These are phyloP conservation scores for Beta corolliflora DNA, from an alignment of 179 eudicot genomes.

Conservation along the genomic window DNA sequence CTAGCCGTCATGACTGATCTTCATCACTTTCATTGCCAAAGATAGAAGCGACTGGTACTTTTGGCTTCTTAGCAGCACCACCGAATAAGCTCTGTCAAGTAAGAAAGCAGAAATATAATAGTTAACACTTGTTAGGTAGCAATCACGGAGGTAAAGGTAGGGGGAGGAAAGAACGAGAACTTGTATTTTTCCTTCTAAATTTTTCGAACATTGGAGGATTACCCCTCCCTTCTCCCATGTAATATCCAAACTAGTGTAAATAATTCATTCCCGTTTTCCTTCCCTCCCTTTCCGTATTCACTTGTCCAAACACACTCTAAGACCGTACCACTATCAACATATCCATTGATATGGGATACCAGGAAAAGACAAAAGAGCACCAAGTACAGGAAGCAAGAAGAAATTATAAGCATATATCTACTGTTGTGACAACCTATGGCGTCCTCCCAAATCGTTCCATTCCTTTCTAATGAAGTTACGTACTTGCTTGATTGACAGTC, in stretches of 20 bases:
- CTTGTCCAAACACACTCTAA: too few species aligned
- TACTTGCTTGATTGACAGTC: too few species aligned
- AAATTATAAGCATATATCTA: not conserved
- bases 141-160: too few species aligned
- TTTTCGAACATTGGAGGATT: too few species aligned
- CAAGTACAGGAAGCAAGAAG: not conserved
- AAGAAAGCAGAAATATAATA: not conserved
- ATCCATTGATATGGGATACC: not conserved
- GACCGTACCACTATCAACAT: too few species aligned
- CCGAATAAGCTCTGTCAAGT: conserved; percentile 44
- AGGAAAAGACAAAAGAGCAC: not conserved
- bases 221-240: too few species aligned
- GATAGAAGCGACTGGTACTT: conserved; percentile 63
- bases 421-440: not conserved
- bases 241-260: too few species aligned
- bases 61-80: conserved; percentile 66
- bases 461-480: too few species aligned
- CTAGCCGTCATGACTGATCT: conserved; percentile 39
- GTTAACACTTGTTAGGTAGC: not conserved
- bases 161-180: not conserved
- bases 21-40: conserved; percentile 83
- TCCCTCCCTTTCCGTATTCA: too few species aligned
- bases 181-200: too few species aligned
- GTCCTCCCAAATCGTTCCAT: too few species aligned
- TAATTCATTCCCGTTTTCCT: too few species aligned